phyloP scores from a whole-genome alignment of 164 flowering plant genomes.

The Kalanchoe fedtschenkoi region DNA sequence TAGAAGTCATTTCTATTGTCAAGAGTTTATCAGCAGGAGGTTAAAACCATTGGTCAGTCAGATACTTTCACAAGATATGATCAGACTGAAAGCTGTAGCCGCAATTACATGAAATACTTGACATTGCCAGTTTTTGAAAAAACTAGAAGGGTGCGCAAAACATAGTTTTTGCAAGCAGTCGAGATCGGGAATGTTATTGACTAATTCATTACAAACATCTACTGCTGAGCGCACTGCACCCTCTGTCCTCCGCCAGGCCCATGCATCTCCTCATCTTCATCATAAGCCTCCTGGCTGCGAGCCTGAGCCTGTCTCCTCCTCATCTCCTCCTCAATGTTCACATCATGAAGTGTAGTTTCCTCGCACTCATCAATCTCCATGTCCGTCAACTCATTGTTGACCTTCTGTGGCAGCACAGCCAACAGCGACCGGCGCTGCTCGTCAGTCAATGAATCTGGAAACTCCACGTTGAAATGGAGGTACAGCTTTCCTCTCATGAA shows the following conservation, averaged over 20 bases:
- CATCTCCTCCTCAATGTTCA: conserved; percentile 87
- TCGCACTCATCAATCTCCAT: conserved; percentile 82
- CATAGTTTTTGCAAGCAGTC: not conserved
- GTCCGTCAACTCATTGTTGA: conserved; percentile 20
- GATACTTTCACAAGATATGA: no score
- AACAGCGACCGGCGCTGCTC: conserved; percentile 36
- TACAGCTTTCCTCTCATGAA: conserved; percentile 57
- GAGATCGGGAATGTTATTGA: no score
- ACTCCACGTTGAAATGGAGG: conserved; percentile 47
- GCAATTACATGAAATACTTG: no score
- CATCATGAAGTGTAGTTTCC: conserved; percentile 82
- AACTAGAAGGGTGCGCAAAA: not conserved
- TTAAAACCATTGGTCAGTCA: no score
- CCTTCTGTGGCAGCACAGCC: conserved; percentile 27
- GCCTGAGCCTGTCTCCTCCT: conserved; percentile 60
- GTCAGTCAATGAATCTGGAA: conserved; percentile 39
- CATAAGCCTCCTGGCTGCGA: conserved; percentile 52
- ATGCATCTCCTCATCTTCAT: conserved; percentile 54
- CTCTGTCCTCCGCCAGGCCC: conserved; percentile 46
- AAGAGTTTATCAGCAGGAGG: no score
- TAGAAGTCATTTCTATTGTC: no score
- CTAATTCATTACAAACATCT: not conserved
- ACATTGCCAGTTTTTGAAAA: no score
- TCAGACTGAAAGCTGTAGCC: no score
- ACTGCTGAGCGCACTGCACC: conserved; percentile 85